Evolutionary conservation across 441 rosid genomes (phyloP), one percentile per base, ranked within the genome.

Genomic region (Erodium trifolium): DNA sequence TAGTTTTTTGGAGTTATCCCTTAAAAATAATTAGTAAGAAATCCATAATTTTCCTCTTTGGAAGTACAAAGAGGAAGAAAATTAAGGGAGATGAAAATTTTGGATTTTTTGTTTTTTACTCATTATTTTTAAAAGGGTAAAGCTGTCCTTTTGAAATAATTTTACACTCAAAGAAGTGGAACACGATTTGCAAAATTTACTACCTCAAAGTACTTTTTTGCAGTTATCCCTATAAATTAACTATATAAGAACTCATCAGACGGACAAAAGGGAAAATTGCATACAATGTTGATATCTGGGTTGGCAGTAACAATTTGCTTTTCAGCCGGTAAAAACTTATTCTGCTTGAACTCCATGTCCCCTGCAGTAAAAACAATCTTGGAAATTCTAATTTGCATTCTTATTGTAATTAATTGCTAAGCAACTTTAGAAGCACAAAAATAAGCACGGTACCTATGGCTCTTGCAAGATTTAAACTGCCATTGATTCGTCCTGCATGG

Each of bases 401-500:
- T 43, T 8, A 43, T 43, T 43, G 49, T 43, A 43, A 43, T 43
- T 43, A 37, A 37, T 37, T 37, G 49, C 49, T 43, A 11, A 8
- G 2, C 49, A 43, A 43, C 49, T 43, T 8, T 10, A 43, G 49
- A 43, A 43, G 41, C 49, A 43, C 13, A 43, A 43, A 10, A 43
- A 10, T 10, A 43, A 43, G 55, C 55, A 49, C 8, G 65, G 51
- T 82, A 91, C 98, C 98, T 29, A 96, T 96, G 27, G 99, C 99
- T 78, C 99, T 86, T 63, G 99, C 79, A 74, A 92, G 83, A 80
- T 96, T 96, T 80, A 96, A 83, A 80, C 96, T 87, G 77, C 99
- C 98, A 80, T 93, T 96, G 74, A 96, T 87, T 63, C 99, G 83
- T 39, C 99, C 98, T 66, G 84, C 93, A 71, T 91, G 98, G 73